Base-by-base conservation (phyloP, 306 rosid species). In the Senna siamea region DNA sequence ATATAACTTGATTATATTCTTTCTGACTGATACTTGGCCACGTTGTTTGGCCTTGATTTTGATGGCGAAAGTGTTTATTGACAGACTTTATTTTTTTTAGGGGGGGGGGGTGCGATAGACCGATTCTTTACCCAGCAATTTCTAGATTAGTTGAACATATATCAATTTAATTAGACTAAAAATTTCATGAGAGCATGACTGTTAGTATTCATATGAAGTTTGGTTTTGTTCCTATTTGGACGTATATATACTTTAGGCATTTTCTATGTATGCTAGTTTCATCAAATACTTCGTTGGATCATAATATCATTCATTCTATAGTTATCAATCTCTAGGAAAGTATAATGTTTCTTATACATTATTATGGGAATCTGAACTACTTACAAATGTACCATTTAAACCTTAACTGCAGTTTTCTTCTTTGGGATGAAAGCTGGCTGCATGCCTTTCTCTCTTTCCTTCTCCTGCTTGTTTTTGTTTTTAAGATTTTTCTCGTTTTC, bases 211-310 rank as follows among this genome's bases (percentile, higher is more conserved):
- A 18, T 26, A 40, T 40, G 50, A 71, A 41, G 44, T 70, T 52
- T 70, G 50, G 47, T 14, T 30, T 65, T 23, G 54, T 17, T 55
- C 47, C 28, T 6, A 1, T 65, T 20, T 4, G 7, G 5, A 22
- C 15, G 5, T 22, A 46, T 9, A 30, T 48, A 50, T 18, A 18
- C 19, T 51, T 46, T 53, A 52, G 74, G 11, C 47, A n/a, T 18
- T 35, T 30, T 17, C 7, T 37, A 20, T 12, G 50, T 12, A 34
- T 14, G 2, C 18, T 26, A 10, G 59, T 65, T 26, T 60, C 26
- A 52, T 5, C 46, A 76, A 62, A 58, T 18, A 28, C 61, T 66
- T 72, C 40, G 66, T 54, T 30, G 18, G 30, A 53, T n/a, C n/a
- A n/a, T 47, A 56, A 55, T 12, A n/a, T 28, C 18, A 74, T 23